phyloP scores from a whole-genome alignment of 2,329 filamentous ascomycete species.

The Beauveria pseudobassiana region DNA sequence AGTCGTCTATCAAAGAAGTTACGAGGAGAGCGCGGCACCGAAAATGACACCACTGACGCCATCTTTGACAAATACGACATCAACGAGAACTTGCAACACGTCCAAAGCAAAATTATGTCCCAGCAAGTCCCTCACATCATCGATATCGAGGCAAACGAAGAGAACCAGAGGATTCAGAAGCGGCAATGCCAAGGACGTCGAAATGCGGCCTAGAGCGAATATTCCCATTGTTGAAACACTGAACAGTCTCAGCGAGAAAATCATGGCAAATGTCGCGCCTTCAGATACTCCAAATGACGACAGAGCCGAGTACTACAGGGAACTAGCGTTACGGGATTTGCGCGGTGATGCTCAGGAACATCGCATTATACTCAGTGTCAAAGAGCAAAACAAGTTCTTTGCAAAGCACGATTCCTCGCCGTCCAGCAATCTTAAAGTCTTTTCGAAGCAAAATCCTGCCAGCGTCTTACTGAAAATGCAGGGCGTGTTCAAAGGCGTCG shows the following conservation, averaged over 20 bases:
- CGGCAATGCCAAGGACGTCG: constrained; percentile 81
- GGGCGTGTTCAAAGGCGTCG: constrained; percentile 49
- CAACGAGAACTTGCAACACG: constrained; percentile 53
- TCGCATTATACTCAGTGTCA: constrained; percentile 77
- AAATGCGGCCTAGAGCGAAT: constrained; percentile 77
- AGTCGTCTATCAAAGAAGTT: constrained; percentile 86
- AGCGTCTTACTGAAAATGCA: constrained; percentile 60
- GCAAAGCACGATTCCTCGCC: constrained; percentile 47
- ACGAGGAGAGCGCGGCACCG: constrained; percentile 78
- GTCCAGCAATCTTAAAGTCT: constrained; percentile 42
- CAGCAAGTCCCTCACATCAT: constrained; percentile 79
- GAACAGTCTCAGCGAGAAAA: constrained; percentile 86
- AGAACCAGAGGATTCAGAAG: constrained; percentile 76
- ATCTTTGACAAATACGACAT: constrained; percentile 83
- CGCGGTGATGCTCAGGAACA: constrained; percentile 65
- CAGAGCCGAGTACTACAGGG: constrained; percentile 61
- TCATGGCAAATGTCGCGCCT: constrained; percentile 80
- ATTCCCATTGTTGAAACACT: constrained; percentile 83
- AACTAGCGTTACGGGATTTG: constrained; percentile 74
- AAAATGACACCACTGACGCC: constrained; percentile 67
- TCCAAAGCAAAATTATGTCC: constrained; percentile 47
- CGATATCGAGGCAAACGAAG: constrained; percentile 88
- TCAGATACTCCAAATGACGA: constrained; percentile 62
- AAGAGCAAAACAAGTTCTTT: constrained; percentile 80
- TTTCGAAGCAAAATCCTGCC: constrained; percentile 61